Conservation (phyloP, 371 early-diverging fungal species). For the Funneliformis caledonium region DNA sequence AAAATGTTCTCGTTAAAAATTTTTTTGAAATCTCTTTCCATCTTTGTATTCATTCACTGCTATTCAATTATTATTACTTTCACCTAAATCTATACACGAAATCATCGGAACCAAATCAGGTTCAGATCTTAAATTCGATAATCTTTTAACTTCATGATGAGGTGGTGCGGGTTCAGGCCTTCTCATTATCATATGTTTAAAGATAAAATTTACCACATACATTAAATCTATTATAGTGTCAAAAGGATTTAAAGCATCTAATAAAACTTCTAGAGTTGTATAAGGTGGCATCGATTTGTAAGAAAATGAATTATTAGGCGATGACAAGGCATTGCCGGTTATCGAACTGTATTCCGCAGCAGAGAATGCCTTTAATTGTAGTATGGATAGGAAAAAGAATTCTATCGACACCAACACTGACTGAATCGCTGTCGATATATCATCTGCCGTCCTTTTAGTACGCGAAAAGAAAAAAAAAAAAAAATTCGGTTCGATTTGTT, state of each 20-base stretch:
- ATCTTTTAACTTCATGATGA: neutral
- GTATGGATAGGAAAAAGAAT: slow-evolving; percentile 16
- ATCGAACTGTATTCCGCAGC: neutral
- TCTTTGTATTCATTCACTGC: neutral
- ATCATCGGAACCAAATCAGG: neutral
- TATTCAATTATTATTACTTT: neutral
- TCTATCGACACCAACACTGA: neutral
- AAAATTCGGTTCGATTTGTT: neutral
- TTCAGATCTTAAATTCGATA: neutral
- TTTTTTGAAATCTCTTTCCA: too few species aligned
- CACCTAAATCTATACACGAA: neutral
- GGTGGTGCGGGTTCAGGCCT: slow-evolving; percentile 3
- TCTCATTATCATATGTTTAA: neutral
- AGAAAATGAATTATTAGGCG: neutral
- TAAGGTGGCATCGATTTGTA: neutral
- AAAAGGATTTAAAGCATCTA: slow-evolving; percentile 11
- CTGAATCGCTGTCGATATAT: neutral
- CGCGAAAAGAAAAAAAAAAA: neutral
- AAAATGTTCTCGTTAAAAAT: too few species aligned
- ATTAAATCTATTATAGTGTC: neutral
- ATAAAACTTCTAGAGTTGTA: neutral
- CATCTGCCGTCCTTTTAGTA: neutral
- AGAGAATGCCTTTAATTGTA: slow-evolving; percentile 12
- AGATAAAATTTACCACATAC: neutral
- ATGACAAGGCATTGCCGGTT: neutral